Percentiles rank a stretch among this genome's conserved stretches.
Evolutionary conservation across 768 basidiomycete species (phyloP).

Genomic region (Agrocybe pediades): DNA sequence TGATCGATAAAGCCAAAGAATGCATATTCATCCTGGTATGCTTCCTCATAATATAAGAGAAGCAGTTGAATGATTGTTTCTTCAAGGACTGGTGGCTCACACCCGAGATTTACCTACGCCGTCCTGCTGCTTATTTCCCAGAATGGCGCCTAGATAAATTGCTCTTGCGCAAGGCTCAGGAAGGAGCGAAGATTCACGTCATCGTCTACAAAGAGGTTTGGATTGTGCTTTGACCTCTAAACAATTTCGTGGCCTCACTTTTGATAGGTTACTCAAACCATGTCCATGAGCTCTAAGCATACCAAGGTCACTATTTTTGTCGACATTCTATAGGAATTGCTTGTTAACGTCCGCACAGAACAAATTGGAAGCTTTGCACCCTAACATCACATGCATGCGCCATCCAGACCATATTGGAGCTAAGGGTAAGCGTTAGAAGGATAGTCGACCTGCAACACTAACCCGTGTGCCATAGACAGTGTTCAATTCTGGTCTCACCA

Average conservation of each 20-base stretch:
- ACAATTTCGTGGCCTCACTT: neutral
- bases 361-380: constrained; percentile 78
- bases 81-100: constrained; percentile 89
- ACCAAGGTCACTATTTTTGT: constrained; percentile 57
- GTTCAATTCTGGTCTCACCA: constrained; percentile 93
- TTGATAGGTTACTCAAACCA: constrained; percentile 82
- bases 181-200: constrained; percentile 91
- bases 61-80: neutral
- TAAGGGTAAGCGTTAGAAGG: constrained; percentile 45
- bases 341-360: constrained; percentile 39
- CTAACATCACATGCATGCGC: constrained; percentile 86
- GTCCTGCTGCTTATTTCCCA: constrained; percentile 82
- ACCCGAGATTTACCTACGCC: constrained; percentile 91
- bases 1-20: constrained; percentile 81
- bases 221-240: neutral
- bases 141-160: constrained; percentile 90
- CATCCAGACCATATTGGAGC: constrained; percentile 90
- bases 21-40: constrained; percentile 84
- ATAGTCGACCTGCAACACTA: neutral
- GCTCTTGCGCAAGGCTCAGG: constrained; percentile 83
- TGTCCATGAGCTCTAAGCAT: constrained; percentile 85
- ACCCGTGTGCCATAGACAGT: constrained; percentile 46
- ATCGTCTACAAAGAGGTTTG: constrained; percentile 91
- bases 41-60: neutral
- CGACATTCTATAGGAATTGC: neutral